A percentile compares a stretch with the other conserved stretches of the same genome.
phyloP scores from a whole-genome alignment of 1,284 basidiomycete genomes.

The Sanghuangporus weigelae region DNA sequence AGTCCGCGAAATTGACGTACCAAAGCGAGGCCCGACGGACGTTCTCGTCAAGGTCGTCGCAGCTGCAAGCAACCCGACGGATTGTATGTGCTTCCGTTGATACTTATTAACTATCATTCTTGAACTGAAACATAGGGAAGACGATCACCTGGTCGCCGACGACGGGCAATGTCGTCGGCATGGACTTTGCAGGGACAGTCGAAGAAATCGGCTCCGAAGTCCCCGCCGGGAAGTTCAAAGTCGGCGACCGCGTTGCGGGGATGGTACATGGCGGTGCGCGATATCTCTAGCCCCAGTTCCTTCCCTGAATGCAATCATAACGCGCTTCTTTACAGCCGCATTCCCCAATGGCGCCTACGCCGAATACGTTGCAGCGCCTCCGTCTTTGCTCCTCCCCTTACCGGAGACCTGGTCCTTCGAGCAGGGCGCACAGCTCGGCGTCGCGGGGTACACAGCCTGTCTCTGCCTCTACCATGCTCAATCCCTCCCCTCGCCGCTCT shows the following conservation, averaged over 20 bases:
- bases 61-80: conserved; percentile 29
- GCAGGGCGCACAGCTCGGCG: conserved; percentile 26
- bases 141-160: background rate
- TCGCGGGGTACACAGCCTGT: conserved; percentile 23
- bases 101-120: background rate
- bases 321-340: background rate
- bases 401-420: conserved; percentile 27
- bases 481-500: conserved; percentile 19
- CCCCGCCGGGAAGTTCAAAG: conserved; percentile 24
- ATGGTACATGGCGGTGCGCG: conserved; percentile 36
- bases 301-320: conserved; percentile 22
- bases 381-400: conserved; percentile 25
- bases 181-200: conserved; percentile 41
- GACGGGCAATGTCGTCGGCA: conserved; percentile 28
- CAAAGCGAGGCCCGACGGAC: conserved; percentile 24
- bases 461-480: conserved; percentile 23
- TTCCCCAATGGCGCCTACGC: conserved; percentile 13
- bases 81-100: conserved; percentile 22
- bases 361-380: conserved; percentile 23
- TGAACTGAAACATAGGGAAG: background rate
- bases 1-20: conserved; percentile 23
- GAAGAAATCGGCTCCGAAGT: conserved; percentile 31
- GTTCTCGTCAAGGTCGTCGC: conserved; percentile 28
- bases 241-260: conserved; percentile 41
- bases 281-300: conserved; percentile 16